Evolutionary conservation across 495 filamentous ascomycete species (phyloP), one percentile per base, ranked within the genome.

Genomic region (Hypoxylon trugodes): DNA sequence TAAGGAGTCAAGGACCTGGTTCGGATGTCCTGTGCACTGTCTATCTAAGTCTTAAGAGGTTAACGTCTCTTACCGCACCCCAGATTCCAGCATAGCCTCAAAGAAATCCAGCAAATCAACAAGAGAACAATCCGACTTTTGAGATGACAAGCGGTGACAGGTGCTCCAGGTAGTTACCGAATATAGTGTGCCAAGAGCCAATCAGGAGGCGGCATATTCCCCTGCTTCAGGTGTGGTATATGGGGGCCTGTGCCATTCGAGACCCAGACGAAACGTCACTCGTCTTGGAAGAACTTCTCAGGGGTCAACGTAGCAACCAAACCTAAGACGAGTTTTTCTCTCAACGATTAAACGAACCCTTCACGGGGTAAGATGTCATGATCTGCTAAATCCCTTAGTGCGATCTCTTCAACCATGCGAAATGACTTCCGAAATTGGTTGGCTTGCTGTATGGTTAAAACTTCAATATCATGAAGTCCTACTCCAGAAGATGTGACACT

Each of bases 241-340:
- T 45, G 36, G 41, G n/a, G 37, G 42, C 28, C 38, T 48, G 46
- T 21, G 46, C 38, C 10, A 53, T 49, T 57, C 57, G 63, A 66
- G 63, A 66, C 63, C 63, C 51, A 66, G 30, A 40, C 63, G 63
- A 66, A 66, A 66, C 63, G 38, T 52, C 43, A 24, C 57, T 33
- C 63, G 56, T 66, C 55, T 61, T 61, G 50, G 38, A 52, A 55
- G 51, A 50, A 7, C 30, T 35, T 51, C 43, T 25, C 56, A 56
- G 51, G 57, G 45, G 50, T 56, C 49, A 19, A 51, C 49, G 57
- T 30, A 35, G 19, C 22, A 36, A 57, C 38, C 16, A 46, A 33
- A 66, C 21, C 55, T 33, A 26, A 54, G n/a, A 19, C 3, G 37
- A 16, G 6, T 3, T 53, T 52, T 19, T 42, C 18, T 38, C 1